These are phyloP conservation scores for Zygosaccharomyces sapae DNA, from an alignment of 1,139 yeast genomes.

Conservation along the genomic window DNA sequence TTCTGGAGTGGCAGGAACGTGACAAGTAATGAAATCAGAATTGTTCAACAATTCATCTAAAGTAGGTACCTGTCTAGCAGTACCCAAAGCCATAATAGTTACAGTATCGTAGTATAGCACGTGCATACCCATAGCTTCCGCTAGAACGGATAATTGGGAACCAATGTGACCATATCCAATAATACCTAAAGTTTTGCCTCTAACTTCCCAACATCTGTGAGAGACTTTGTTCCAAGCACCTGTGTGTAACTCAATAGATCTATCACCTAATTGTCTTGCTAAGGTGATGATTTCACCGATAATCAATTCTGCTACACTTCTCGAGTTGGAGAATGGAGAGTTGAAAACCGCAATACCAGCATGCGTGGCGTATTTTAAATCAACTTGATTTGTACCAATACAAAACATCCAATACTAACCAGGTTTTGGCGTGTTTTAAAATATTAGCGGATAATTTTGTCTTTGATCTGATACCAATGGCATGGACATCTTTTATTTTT, in stretches of 20 bases:
- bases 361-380: slow-evolving; percentile 85
- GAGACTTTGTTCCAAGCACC: slow-evolving; percentile 98
- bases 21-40: slow-evolving; percentile 88
- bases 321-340: slow-evolving; percentile 97
- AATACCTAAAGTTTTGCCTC: slow-evolving; percentile 97
- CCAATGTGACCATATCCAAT: slow-evolving; percentile 99
- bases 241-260: slow-evolving; percentile 92
- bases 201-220: slow-evolving; percentile 96
- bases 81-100: slow-evolving; percentile 96
- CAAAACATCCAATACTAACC: slow-evolving; percentile 95
- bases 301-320: slow-evolving; percentile 97
- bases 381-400: slow-evolving; percentile 98
- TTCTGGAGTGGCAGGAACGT: slow-evolving; percentile 92
- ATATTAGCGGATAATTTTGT: slow-evolving; percentile 80
- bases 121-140: slow-evolving; percentile 98
- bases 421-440: slow-evolving; percentile 82
- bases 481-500: slow-evolving; percentile 92
- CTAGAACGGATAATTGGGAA: slow-evolving; percentile 90
- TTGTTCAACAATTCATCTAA: slow-evolving; percentile 74
- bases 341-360: slow-evolving; percentile 95
- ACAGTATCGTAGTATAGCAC: slow-evolving; percentile 88
- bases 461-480: slow-evolving; percentile 96
- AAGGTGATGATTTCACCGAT: slow-evolving; percentile 90
- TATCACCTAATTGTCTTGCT: slow-evolving; percentile 96
- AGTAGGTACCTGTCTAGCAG: slow-evolving; percentile 86